These are phyloP conservation scores for Mycena haematopus DNA, from an alignment of 768 basidiomycete species.

Conservation along the genomic window DNA sequence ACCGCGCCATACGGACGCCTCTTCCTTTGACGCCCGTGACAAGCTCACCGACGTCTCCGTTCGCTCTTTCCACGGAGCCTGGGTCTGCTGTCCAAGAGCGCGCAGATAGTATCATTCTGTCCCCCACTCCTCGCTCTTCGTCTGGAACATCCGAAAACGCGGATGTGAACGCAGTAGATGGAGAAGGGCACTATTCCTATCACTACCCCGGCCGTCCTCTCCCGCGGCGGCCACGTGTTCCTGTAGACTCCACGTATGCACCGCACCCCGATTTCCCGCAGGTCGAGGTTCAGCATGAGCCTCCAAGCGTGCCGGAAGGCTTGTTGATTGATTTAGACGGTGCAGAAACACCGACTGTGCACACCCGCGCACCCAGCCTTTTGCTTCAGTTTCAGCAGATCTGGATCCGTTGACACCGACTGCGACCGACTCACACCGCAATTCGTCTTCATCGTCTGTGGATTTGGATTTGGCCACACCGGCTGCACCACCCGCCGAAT, in stretches of 20 bases:
- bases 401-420: slow-evolving; percentile 3
- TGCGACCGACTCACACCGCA: slow-evolving; percentile 19
- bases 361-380: not conserved
- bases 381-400: slow-evolving; percentile 4
- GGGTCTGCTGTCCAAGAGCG: not conserved
- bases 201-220: slow-evolving; percentile 66
- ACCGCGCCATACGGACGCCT: slow-evolving; percentile 44
- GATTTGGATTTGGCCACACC: slow-evolving; percentile 24
- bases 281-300: slow-evolving; percentile 24
- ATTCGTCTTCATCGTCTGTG: slow-evolving; percentile 22
- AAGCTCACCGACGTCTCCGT: slow-evolving; percentile 22
- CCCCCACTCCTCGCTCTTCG: slow-evolving; percentile 6
- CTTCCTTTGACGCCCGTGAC: slow-evolving; percentile 45
- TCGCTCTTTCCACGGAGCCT: slow-evolving; percentile 3
- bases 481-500: slow-evolving; percentile 25
- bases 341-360: slow-evolving; percentile 1
- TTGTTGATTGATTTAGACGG: slow-evolving; percentile 64
- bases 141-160: slow-evolving; percentile 2
- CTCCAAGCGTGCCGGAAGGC: slow-evolving; percentile 50
- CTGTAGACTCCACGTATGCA: slow-evolving; percentile 45
- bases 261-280: slow-evolving; percentile 34
- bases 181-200: slow-evolving; percentile 39
- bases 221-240: slow-evolving; percentile 47
- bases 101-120: not conserved
- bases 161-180: not conserved